Evolutionary conservation across 257 asterid genomes (phyloP).

Genomic region (Eustoma russellianum): DNA sequence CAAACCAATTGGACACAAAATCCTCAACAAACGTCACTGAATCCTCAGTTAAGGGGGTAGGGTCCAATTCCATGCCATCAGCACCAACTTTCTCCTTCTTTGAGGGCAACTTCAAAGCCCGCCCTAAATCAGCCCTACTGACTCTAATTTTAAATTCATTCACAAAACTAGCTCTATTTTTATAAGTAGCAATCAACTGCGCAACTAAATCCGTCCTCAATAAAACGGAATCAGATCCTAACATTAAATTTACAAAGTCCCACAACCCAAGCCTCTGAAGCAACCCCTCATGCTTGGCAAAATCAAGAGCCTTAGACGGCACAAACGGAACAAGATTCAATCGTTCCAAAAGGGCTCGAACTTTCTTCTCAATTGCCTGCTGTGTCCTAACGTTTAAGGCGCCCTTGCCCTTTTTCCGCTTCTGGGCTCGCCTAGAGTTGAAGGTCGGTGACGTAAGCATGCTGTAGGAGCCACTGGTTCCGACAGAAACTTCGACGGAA

Average conservation of each 20-base stretch:
- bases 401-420: slow-evolving; percentile 49
- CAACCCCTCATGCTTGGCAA: slow-evolving; percentile 47
- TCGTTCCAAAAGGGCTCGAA: slow-evolving; percentile 29
- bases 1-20: slow-evolving; percentile 57
- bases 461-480: slow-evolving; percentile 15
- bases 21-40: slow-evolving; percentile 36
- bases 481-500: slow-evolving; percentile 2
- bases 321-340: slow-evolving; percentile 65
- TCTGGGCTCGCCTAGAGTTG: slow-evolving; percentile 17
- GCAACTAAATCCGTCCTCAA: slow-evolving; percentile 58
- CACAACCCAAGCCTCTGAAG: slow-evolving; percentile 62
- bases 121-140: slow-evolving; percentile 61
- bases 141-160: slow-evolving; percentile 33
- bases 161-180: slow-evolving; percentile 43
- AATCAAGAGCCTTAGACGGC: slow-evolving; percentile 37
- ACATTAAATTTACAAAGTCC: slow-evolving; percentile 62
- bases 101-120: slow-evolving; percentile 51
- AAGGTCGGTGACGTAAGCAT: slow-evolving; percentile 21
- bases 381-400: slow-evolving; percentile 19
- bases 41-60: slow-evolving; percentile 36
- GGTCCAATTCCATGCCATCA: slow-evolving; percentile 47
- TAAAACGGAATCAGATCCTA: slow-evolving; percentile 45
- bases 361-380: slow-evolving; percentile 45
- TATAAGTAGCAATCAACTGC: slow-evolving; percentile 54
- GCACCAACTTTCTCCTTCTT: slow-evolving; percentile 42